phyloP scores from a whole-genome alignment of 768 basidiomycete species.

The Mycena chlorophos region DNA sequence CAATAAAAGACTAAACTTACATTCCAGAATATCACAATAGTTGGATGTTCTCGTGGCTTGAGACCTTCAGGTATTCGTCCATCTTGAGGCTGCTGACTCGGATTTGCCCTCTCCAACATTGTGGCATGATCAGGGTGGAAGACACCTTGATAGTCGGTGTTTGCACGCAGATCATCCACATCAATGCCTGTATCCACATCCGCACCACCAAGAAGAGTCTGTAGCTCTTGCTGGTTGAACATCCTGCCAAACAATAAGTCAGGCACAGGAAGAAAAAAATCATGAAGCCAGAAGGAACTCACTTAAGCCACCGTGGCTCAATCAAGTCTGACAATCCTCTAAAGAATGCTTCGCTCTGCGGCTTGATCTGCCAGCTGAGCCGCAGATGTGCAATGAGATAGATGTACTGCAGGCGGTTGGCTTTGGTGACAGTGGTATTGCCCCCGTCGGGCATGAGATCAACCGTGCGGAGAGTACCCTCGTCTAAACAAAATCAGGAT shows the following conservation, averaged over 20 bases:
- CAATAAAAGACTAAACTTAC: slow-evolving; percentile 37
- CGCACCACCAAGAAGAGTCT: slow-evolving; percentile 85
- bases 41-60: slow-evolving; percentile 52
- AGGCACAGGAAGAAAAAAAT: not conserved
- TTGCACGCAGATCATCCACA: slow-evolving; percentile 69
- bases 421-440: slow-evolving; percentile 78
- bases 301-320: slow-evolving; percentile 84
- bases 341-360: slow-evolving; percentile 84
- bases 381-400: slow-evolving; percentile 85
- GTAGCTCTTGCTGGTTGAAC: slow-evolving; percentile 96
- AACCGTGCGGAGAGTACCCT: slow-evolving; percentile 69
- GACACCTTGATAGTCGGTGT: slow-evolving; percentile 81
- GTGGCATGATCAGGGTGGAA: slow-evolving; percentile 40
- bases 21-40: slow-evolving; percentile 82
- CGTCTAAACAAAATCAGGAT: slow-evolving; percentile 50
- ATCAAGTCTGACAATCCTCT: slow-evolving; percentile 90
- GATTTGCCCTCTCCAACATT: not conserved
- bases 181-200: slow-evolving; percentile 82
- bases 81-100: too few relatives aligned
- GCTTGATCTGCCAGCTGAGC: slow-evolving; percentile 82
- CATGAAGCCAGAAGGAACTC: slow-evolving; percentile 16
- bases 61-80: not conserved
- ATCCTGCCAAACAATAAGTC: slow-evolving; percentile 52
- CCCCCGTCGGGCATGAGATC: slow-evolving; percentile 81
- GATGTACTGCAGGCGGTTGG: slow-evolving; percentile 89